A percentile compares a stretch with the other conserved stretches of the same genome.
Conservation (phyloP, 805 yeast genomes). For the Lipomyces yamadae region DNA sequence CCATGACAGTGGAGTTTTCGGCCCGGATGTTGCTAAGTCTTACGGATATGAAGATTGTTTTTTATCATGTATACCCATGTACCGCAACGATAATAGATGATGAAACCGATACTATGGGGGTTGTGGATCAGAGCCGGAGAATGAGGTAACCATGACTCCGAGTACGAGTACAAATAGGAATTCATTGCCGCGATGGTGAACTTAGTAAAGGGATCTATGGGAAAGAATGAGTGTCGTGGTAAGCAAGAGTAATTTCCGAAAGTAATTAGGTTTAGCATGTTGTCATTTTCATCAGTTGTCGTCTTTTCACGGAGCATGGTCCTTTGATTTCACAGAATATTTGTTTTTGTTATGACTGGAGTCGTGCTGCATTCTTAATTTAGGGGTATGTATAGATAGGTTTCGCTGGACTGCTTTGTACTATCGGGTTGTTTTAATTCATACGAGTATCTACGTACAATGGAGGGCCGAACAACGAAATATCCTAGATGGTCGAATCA, state of each 20-base stretch:
- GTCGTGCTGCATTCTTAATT: neutral
- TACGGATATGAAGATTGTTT: constrained; percentile 20
- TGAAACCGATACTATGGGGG: neutral
- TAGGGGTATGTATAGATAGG: neutral
- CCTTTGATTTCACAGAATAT: neutral
- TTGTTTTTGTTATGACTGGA: neutral
- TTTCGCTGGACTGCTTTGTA: neutral
- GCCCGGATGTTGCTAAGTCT: constrained; percentile 17
- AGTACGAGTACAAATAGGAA: neutral
- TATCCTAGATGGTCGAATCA: too few species aligned
- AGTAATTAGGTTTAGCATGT: neutral
- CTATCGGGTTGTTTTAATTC: neutral
- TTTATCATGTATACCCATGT: constrained; percentile 20
- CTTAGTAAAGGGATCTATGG: neutral
- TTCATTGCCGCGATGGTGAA: neutral
- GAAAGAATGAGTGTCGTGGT: neutral
- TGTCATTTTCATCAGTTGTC: neutral
- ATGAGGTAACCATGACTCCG: neutral
- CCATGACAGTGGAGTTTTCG: constrained; percentile 22
- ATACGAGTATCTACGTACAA: neutral
- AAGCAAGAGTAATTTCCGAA: too few species aligned
- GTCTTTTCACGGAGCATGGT: neutral
- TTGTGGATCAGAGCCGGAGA: neutral
- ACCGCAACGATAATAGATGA: constrained; percentile 18
- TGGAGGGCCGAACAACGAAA: neutral